Conservation (phyloP, 805 yeast species). For the Isabelozyma rhagii region DNA sequence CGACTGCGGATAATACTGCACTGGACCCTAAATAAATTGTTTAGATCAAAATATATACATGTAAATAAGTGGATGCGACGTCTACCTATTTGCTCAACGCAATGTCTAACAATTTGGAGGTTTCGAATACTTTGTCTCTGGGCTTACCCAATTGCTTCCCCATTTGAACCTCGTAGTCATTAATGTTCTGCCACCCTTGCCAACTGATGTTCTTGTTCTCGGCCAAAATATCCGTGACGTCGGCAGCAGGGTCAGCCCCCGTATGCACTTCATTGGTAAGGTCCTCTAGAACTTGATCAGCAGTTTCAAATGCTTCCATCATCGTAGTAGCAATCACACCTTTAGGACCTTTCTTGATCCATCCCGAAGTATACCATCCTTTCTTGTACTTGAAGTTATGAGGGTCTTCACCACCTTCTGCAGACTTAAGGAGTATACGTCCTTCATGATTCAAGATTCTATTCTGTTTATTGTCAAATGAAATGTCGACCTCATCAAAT, state of each 20-base stretch:
- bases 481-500: slow-evolving; percentile 38
- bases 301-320: slow-evolving; percentile 77
- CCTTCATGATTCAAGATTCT: slow-evolving; percentile 33
- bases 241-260: slow-evolving; percentile 15
- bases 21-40: neutral
- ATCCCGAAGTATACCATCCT: slow-evolving; percentile 80
- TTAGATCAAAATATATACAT: neutral
- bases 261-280: slow-evolving; percentile 27
- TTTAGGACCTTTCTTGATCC: slow-evolving; percentile 83
- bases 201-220: slow-evolving; percentile 43
- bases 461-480: slow-evolving; percentile 22
- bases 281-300: slow-evolving; percentile 62
- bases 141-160: slow-evolving; percentile 53
- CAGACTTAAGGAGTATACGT: slow-evolving; percentile 17
- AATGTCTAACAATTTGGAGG: slow-evolving; percentile 47
- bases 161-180: slow-evolving; percentile 45
- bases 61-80: neutral
- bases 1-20: slow-evolving; percentile 18
- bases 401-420: slow-evolving; percentile 11
- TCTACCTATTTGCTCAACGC: neutral
- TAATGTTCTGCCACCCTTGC: slow-evolving; percentile 64
- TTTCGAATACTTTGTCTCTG: slow-evolving; percentile 53
- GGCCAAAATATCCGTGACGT: slow-evolving; percentile 7
- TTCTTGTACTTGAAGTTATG: slow-evolving; percentile 20
- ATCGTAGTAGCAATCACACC: slow-evolving; percentile 93